Percentiles rank a stretch among this genome's conserved stretches.
These are phyloP conservation scores for Ceratobasidium sp. DNA, from an alignment of 1,284 basidiomycete genomes.

Conservation along the genomic window DNA sequence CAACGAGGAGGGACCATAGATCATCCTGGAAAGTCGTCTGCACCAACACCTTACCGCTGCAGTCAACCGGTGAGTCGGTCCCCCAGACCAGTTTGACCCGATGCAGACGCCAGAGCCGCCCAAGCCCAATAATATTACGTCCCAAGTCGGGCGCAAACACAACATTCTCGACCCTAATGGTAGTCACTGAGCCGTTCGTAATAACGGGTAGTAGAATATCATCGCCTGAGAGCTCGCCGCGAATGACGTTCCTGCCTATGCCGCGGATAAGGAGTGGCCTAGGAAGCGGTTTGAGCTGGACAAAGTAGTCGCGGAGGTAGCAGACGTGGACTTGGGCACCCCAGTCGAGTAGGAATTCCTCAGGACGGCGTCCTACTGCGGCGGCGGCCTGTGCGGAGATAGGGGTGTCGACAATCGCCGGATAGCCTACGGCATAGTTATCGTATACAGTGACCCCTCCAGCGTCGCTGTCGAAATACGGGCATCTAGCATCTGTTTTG, in stretches of 20 bases:
- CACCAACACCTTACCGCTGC: too few species aligned
- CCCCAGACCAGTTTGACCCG: not conserved
- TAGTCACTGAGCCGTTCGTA: not conserved
- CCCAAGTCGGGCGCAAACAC: conserved; percentile 9
- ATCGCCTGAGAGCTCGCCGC: not conserved
- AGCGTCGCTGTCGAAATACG: too few species aligned
- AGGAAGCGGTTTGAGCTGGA: not conserved
- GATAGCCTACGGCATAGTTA: too few species aligned
- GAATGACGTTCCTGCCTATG: not conserved
- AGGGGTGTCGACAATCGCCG: too few species aligned
- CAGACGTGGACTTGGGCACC: conserved; percentile 3
- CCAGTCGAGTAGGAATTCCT: not conserved
- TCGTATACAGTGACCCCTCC: too few species aligned
- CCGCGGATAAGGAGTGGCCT: not conserved
- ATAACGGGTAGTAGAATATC: not conserved
- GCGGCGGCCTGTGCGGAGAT: too few species aligned
- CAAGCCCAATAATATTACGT: not conserved
- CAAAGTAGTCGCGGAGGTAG: not conserved
- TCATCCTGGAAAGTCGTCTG: not conserved
- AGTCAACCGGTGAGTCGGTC: too few species aligned
- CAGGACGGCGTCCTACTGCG: too few species aligned
- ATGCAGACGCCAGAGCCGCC: not conserved
- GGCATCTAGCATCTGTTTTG: too few species aligned
- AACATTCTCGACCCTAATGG: not conserved
- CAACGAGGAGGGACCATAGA: not conserved